These are phyloP conservation scores for Hirschfeldia incana DNA, from an alignment of 345 rosid genomes.

Conservation along the genomic window DNA sequence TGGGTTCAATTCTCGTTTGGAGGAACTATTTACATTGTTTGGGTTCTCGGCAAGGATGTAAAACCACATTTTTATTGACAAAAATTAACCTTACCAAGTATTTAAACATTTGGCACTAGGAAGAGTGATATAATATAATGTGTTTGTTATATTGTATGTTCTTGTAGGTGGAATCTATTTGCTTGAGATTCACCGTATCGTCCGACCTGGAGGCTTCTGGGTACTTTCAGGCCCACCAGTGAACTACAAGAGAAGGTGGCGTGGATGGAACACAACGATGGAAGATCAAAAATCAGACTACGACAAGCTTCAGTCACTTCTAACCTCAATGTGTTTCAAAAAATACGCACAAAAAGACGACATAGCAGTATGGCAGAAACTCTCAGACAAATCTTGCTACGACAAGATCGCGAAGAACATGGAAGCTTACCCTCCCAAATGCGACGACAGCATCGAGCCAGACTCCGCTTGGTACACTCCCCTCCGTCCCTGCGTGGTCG, in stretches of 20 bases:
- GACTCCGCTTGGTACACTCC: constrained; percentile 99
- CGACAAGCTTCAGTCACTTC: constrained; percentile 73
- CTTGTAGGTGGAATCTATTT: constrained; percentile 90
- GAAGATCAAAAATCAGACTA: constrained; percentile 89
- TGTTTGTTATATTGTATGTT: neutral
- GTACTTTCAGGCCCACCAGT: constrained; percentile 96
- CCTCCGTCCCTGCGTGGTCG: constrained; percentile 82
- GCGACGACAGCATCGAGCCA: constrained; percentile 92
- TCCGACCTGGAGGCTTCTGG: constrained; percentile 99
- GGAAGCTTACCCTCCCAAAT: constrained; percentile 78
- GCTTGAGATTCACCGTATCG: constrained; percentile 84
- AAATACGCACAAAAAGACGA: constrained; percentile 79
- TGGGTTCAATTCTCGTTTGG: too few relatives aligned
- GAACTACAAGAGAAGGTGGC: constrained; percentile 81
- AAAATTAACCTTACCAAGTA: too few relatives aligned
- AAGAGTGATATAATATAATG: neutral
- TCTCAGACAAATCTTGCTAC: constrained; percentile 71
- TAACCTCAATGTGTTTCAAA: constrained; percentile 88
- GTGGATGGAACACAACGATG: constrained; percentile 95
- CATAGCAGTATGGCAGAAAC: constrained; percentile 95
- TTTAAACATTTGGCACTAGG: neutral
- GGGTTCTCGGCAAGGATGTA: too few relatives aligned
- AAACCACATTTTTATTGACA: neutral
- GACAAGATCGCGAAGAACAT: constrained; percentile 56
- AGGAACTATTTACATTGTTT: too few relatives aligned